These are phyloP conservation scores for Cladosporium phlei DNA, from an alignment of 2,329 filamentous ascomycete genomes.

Conservation along the genomic window DNA sequence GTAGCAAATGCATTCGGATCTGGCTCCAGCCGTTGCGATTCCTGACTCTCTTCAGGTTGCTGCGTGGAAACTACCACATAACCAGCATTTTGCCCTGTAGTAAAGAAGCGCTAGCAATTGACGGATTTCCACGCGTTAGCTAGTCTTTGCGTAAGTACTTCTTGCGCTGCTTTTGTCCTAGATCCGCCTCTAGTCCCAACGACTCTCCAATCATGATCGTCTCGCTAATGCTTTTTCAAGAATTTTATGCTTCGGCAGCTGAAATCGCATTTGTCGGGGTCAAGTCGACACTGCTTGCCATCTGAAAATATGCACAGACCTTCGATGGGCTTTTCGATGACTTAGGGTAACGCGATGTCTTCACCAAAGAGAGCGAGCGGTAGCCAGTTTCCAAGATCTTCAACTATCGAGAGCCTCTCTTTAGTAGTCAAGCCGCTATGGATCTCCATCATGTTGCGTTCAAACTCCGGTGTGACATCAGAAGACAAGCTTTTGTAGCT, in stretches of 20 bases:
- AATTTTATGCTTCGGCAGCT: neutral
- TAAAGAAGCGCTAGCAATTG: conserved; percentile 7
- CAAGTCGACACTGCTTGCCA: conserved; percentile 1
- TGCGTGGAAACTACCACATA: conserved; percentile 2
- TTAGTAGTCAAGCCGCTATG: neutral
- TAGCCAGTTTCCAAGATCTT: neutral
- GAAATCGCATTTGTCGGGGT: neutral
- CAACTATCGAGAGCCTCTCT: neutral
- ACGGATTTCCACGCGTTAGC: neutral
- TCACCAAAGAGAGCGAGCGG: neutral
- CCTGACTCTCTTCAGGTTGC: neutral
- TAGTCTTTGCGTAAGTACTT: neutral
- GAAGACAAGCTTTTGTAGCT: no score
- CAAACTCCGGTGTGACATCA: no score
- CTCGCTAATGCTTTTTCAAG: neutral
- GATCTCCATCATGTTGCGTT: neutral
- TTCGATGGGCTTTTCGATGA: neutral
- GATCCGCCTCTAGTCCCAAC: neutral
- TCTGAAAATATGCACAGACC: conserved; percentile 1
- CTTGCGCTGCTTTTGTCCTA: neutral
- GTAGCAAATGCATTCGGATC: neutral
- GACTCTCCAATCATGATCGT: neutral
- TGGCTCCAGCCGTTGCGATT: neutral
- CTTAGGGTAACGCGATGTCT: neutral
- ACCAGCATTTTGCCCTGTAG: neutral